phyloP scores from a whole-genome alignment of 495 filamentous ascomycete species.

The Hyaloscypha bicolor region DNA sequence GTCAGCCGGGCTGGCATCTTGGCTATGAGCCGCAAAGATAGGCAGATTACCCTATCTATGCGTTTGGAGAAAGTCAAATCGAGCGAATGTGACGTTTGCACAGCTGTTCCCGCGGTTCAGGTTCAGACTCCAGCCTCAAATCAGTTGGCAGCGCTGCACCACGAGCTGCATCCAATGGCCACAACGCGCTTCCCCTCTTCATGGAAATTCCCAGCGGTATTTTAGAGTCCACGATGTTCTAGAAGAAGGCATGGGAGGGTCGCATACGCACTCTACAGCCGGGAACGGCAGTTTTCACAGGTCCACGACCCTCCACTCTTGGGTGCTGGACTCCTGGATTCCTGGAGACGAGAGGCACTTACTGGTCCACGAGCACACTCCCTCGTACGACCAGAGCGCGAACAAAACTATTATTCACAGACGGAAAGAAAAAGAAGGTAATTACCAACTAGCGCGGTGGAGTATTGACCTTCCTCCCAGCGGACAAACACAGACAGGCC shows the following conservation, averaged over 20 bases:
- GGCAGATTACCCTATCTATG: neutral
- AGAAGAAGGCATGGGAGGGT: slow-evolving; percentile 10
- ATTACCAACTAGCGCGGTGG: neutral
- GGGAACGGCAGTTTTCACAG: neutral
- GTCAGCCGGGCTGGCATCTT: neutral
- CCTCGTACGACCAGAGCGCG: neutral
- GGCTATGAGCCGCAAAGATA: neutral
- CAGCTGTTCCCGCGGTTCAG: too few species aligned
- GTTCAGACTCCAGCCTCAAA: neutral
- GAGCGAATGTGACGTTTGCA: too few species aligned
- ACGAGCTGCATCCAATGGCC: neutral
- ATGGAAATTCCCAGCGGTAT: neutral
- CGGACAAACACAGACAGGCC: neutral
- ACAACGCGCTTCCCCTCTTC: neutral
- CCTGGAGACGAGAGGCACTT: neutral
- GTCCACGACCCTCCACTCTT: neutral
- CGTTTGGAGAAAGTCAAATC: neutral
- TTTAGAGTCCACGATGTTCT: slow-evolving; percentile 12
- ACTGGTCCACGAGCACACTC: neutral
- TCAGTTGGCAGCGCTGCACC: neutral
- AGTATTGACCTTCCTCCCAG: neutral
- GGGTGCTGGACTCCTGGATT: neutral
- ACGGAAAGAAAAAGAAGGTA: neutral
- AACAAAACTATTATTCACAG: neutral
- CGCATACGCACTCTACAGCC: neutral